A percentile compares a stretch with the other conserved stretches of the same genome.
Conservation (phyloP, 305 asterid genomes). For the Solanum hybrid region DNA sequence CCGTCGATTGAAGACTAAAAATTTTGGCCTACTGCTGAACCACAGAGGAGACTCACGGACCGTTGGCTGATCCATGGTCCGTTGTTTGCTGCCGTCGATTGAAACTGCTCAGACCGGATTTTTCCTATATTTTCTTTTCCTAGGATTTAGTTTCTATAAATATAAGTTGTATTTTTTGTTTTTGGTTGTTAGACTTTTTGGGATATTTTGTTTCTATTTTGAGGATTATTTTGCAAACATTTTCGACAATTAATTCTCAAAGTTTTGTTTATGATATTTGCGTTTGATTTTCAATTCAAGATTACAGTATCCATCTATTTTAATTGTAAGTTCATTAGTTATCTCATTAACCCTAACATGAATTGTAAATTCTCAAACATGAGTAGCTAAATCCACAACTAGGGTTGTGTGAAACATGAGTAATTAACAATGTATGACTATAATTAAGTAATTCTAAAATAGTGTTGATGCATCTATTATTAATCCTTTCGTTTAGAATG, state of each 20-base stretch:
- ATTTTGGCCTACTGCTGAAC: neutral
- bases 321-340: neutral
- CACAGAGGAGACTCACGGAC: neutral
- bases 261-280: neutral
- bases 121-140: neutral
- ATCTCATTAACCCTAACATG: neutral
- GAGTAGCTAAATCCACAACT: neutral
- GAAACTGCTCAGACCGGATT: too few species aligned
- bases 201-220: neutral
- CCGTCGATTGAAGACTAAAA: neutral
- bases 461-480: neutral
- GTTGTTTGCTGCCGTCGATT: neutral
- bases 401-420: neutral
- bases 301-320: neutral
- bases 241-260: neutral
- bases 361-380: neutral
- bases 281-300: neutral
- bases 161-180: neutral
- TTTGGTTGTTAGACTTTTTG: neutral
- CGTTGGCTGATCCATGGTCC: neutral
- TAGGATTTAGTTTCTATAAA: neutral
- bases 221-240: neutral
- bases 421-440: neutral
- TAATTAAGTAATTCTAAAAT: neutral
- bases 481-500: neutral